Base-by-base conservation (phyloP, 2,329 filamentous ascomycete species). In the Coniochaeta ligniaria region DNA sequence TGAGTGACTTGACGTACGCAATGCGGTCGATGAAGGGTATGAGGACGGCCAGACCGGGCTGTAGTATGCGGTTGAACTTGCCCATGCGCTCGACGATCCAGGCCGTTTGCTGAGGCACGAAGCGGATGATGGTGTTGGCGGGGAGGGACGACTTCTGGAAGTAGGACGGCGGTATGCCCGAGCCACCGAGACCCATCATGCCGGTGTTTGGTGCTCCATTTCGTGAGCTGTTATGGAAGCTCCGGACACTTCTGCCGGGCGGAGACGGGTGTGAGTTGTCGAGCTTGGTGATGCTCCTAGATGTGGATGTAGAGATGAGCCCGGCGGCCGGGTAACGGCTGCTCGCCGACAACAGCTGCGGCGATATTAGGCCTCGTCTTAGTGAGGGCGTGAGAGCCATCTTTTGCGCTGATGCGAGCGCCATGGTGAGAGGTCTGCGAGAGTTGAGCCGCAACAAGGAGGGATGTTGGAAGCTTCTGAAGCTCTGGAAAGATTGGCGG, bases 71-170 rank as follows among this genome's bases (percentile, higher is more conserved):
- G 77, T 91, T 89, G 80, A 96, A 99, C 76, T 93, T 95, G 70
- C 95, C 95, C 95, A 99, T 99, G 72, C 95, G 93, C 84, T 99
- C 95, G 61, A 99, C 95, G 62, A 99, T 94, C 95, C 95, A 99
- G 74, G 95, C 95, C 68, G 94, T 98, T 80, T 99, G 95, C 77
- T 99, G 95, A n/a, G 95, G 95, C 47, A 99, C 95, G 76, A 98
- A 99, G 63, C 94, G 91, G 69, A 99, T 81, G 64, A 99, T 81
- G 4, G 95, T 99, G 77, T 99, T 99, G 67, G 93, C 91, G 31
- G 95, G 95, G 59, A 97, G 82, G 24, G 83, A 80, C 14, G 82
- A 79, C 65, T 83, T 83, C 72, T 90, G 88, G 75, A 96, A 96
- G 76, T 96, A 96, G n/a, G 89, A 87, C 8, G 88, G 83, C 38